phyloP scores from a whole-genome alignment of 192 early-diverging fungal species.

The Chytriomyces sp. region DNA sequence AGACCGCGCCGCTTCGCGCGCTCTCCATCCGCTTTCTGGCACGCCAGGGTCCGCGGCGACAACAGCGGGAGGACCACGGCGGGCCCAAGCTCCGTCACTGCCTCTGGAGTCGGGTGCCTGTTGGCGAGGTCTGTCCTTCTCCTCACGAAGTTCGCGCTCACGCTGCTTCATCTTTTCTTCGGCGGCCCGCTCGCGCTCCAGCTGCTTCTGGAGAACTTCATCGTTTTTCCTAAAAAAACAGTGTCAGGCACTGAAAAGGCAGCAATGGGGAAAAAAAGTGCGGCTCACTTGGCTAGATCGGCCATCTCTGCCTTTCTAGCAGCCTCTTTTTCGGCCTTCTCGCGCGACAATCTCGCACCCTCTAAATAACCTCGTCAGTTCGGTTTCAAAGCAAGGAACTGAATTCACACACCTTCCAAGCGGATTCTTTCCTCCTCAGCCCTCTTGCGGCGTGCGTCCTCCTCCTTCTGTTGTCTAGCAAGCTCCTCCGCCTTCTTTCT shows the following conservation, averaged over 20 bases:
- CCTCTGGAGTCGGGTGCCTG: background rate
- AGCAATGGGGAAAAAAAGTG: background rate
- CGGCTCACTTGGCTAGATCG: constrained; percentile 33
- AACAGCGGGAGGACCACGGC: constrained; percentile 5
- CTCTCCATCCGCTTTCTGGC: background rate
- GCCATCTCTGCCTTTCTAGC: constrained; percentile 33
- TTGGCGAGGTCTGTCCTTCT: constrained; percentile 9
- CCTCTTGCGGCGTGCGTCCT: constrained; percentile 16
- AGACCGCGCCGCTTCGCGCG: background rate
- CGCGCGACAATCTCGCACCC: constrained; percentile 24
- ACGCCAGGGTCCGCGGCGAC: constrained; percentile 2
- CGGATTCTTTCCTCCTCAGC: constrained; percentile 39
- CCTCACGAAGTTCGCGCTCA: constrained; percentile 19
- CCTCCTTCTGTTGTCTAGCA: constrained; percentile 37
- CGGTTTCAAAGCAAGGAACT: no score
- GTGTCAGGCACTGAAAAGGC: background rate
- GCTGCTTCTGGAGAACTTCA: constrained; percentile 26
- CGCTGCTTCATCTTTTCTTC: constrained; percentile 29
- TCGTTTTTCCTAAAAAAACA: constrained; percentile 36
- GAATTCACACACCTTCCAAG: constrained; percentile 22
- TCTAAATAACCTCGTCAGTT: constrained; percentile 23
- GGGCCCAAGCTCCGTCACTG: constrained; percentile 10
- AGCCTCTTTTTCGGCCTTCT: constrained; percentile 25
- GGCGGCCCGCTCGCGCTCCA: constrained; percentile 32
- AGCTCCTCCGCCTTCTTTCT: constrained; percentile 56